These are phyloP conservation scores for Rhynchospora pubera DNA, from an alignment of 176 grass and related monocot genomes.

Conservation along the genomic window DNA sequence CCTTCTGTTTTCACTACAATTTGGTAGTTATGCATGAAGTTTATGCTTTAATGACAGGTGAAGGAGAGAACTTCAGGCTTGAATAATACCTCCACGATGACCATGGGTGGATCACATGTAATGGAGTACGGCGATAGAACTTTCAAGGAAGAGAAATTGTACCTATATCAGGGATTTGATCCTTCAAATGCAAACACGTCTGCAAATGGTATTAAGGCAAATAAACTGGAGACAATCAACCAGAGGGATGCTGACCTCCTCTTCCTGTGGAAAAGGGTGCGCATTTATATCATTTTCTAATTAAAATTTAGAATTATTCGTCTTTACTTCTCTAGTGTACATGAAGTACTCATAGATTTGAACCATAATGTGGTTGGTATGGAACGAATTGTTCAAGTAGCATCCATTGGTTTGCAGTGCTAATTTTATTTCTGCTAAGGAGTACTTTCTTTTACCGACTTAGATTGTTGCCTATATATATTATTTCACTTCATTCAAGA, in stretches of 20 bases:
- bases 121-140: slow-evolving; percentile 95
- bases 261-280: slow-evolving; percentile 80
- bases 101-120: slow-evolving; percentile 54
- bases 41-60: slow-evolving; percentile 35
- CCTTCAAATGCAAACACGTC: slow-evolving; percentile 50
- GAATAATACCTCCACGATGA: not conserved
- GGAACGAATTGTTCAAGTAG: not conserved
- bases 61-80: slow-evolving; percentile 63
- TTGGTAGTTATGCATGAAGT: not conserved
- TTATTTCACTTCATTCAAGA: not conserved
- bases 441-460: not conserved
- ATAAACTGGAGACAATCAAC: slow-evolving; percentile 41
- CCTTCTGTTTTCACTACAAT: not conserved
- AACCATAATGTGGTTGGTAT: not conserved
- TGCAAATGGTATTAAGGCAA: slow-evolving; percentile 38
- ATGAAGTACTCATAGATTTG: not conserved
- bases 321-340: not conserved
- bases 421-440: not conserved
- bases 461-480: not conserved
- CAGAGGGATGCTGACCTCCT: slow-evolving; percentile 90
- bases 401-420: not conserved
- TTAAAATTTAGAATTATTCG: not conserved
- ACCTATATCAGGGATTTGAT: slow-evolving; percentile 84
- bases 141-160: slow-evolving; percentile 75
- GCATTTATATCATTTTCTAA: not conserved